These are phyloP conservation scores for Metschnikowia cerradonensis DNA, from an alignment of 805 yeast genomes.

Conservation along the genomic window DNA sequence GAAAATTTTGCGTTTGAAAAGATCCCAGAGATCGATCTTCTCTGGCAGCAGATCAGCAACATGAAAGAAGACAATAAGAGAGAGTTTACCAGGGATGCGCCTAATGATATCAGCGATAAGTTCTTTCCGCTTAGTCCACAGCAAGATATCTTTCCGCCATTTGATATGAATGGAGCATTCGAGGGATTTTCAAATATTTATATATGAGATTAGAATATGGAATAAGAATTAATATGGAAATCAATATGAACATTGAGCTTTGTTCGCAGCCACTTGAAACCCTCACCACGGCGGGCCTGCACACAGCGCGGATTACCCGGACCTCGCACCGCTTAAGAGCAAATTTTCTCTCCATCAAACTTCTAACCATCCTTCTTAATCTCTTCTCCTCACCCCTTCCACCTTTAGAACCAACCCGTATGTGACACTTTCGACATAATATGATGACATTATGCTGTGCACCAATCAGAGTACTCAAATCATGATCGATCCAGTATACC, in stretches of 20 bases:
- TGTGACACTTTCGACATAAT: constrained; percentile 19
- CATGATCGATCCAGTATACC: constrained; percentile 46
- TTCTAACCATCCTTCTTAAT: no score
- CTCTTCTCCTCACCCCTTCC: background rate
- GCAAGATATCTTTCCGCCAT: constrained; percentile 1
- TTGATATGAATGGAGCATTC: constrained; percentile 1
- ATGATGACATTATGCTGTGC: constrained; percentile 50
- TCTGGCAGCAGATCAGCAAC: constrained; percentile 10
- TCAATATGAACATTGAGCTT: background rate
- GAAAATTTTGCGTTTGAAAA: background rate
- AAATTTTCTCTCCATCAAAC: background rate
- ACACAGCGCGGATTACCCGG: constrained; percentile 8
- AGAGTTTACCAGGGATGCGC: background rate
- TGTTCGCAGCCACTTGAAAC: constrained; percentile 1
- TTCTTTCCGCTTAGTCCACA: constrained; percentile 8
- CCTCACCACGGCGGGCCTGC: background rate
- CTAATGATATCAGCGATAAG: constrained; percentile 3
- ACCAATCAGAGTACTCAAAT: constrained; percentile 48
- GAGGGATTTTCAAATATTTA: constrained; percentile 1
- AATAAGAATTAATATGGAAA: no score
- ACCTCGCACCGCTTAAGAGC: background rate
- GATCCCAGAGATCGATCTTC: constrained; percentile 7
- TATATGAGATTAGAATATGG: background rate
- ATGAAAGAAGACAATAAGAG: constrained; percentile 5
- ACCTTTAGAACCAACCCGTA: constrained; percentile 7